A percentile compares a stretch with the other conserved stretches of the same genome.
These are phyloP conservation scores for Coniosporium tulheliwenetii DNA, from an alignment of 2,329 filamentous ascomycete genomes.

Conservation along the genomic window DNA sequence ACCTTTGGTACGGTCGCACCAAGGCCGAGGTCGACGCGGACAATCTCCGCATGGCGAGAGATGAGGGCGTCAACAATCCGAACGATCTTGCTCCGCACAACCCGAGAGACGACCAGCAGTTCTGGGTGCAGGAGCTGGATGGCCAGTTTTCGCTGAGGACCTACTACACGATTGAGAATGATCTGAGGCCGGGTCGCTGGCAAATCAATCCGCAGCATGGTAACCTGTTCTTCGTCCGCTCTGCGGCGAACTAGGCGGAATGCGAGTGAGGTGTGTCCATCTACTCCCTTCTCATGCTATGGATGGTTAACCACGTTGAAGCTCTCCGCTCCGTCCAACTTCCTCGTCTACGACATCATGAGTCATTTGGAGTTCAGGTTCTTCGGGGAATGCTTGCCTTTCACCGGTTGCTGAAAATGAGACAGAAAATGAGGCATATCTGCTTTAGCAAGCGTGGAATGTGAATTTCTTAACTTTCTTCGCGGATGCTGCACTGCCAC, in stretches of 20 bases:
- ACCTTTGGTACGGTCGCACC: constrained; percentile 19
- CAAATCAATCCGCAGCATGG: background rate
- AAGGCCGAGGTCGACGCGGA: constrained; percentile 21
- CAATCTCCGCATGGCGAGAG: constrained; percentile 19
- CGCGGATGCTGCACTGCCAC: no score
- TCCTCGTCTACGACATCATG: no score
- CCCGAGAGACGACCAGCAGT: constrained; percentile 16
- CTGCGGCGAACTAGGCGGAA: background rate
- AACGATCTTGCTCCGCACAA: constrained; percentile 16
- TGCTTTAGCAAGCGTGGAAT: no score
- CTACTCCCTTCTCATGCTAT: background rate
- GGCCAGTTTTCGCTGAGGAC: constrained; percentile 12
- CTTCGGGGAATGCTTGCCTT: no score
- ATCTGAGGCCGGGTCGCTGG: background rate
- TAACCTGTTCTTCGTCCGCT: background rate
- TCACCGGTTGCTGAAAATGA: no score
- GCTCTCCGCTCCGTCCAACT: no score
- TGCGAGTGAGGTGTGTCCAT: background rate
- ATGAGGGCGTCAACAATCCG: constrained; percentile 16
- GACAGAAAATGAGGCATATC: no score
- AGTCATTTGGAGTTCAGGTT: no score
- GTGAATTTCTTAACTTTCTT: no score
- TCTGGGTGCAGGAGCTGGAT: constrained; percentile 19
- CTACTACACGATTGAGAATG: background rate
- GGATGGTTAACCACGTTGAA: no score